A percentile compares a stretch with the other conserved stretches of the same genome.
Conservation (phyloP, 129 eudicot species). For the Erigeron canadensis region DNA sequence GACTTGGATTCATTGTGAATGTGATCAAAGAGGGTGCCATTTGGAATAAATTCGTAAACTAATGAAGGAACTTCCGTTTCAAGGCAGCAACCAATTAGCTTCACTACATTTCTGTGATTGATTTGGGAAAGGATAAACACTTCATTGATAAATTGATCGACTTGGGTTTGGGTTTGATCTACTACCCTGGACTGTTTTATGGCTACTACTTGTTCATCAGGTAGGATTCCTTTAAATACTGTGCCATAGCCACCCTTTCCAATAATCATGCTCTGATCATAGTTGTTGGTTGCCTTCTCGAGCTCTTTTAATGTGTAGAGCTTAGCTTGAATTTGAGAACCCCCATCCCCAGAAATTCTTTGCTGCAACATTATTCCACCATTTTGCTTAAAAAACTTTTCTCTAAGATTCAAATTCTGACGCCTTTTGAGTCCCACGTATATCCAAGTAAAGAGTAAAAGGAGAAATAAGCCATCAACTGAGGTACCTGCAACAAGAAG, state of each 20-base stretch:
- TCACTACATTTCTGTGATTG: conserved; percentile 39
- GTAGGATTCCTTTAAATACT: conserved; percentile 45
- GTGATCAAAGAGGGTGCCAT: conserved; percentile 50
- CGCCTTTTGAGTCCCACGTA: conserved; percentile 30
- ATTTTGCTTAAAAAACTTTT: conserved; percentile 40
- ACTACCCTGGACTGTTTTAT: conserved; percentile 36
- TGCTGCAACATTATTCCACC: conserved; percentile 52
- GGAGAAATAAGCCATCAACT: conserved; percentile 15
- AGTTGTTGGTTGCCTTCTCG: conserved; percentile 43
- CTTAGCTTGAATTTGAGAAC: conserved; percentile 26
- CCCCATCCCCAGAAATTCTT: conserved; percentile 18
- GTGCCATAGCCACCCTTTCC: conserved; percentile 51
- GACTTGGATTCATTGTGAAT: conserved; percentile 26
- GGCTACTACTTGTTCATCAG: conserved; percentile 37
- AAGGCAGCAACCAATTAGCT: conserved; percentile 36
- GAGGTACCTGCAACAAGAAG: conserved; percentile 17
- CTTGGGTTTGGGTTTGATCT: conserved; percentile 22
- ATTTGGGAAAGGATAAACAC: conserved; percentile 38
- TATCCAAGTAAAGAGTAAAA: conserved; percentile 16
- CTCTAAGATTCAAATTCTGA: conserved; percentile 14
- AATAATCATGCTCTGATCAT: conserved; percentile 35
- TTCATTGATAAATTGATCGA: conserved; percentile 54
- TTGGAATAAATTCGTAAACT: conserved; percentile 37
- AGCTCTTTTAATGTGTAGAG: conserved; percentile 38
- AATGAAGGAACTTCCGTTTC: conserved; percentile 33